Evolutionary conservation across 2,329 filamentous ascomycete genomes (phyloP).

Genomic region (Cercospora sesami): DNA sequence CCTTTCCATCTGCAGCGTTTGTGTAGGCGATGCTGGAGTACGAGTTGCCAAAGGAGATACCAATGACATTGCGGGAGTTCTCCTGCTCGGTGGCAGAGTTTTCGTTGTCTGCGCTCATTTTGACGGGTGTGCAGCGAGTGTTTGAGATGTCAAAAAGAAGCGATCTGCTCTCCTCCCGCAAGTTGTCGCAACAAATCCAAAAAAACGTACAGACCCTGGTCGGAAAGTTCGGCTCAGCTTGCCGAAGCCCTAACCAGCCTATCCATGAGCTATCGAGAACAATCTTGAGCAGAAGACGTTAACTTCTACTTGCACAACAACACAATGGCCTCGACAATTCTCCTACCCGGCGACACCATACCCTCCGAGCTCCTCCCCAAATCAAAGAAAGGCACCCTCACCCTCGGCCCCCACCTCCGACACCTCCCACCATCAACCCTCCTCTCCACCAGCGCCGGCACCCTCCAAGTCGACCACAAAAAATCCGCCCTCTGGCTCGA

Average conservation of each 20-base stretch:
- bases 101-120: conserved; percentile 55
- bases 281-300: neutral
- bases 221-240: neutral
- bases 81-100: conserved; percentile 51
- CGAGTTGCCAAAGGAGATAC: conserved; percentile 96
- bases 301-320: neutral
- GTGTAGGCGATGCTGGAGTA: conserved; percentile 97
- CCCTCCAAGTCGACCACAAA: conserved; percentile 65
- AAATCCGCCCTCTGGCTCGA: conserved; percentile 82
- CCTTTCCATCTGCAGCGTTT: conserved; percentile 74
- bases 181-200: conserved; percentile 5
- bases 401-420: conserved; percentile 79
- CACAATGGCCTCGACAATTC: conserved; percentile 49
- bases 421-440: conserved; percentile 77
- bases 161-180: neutral
- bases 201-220: conserved; percentile 10
- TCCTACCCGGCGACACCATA: conserved; percentile 80
- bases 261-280: neutral
- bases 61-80: conserved; percentile 64
- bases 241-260: conserved; percentile 5
- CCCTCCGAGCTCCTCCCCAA: conserved; percentile 66
- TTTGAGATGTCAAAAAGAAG: neutral
- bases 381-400: conserved; percentile 65
- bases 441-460: conserved; percentile 65
- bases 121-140: conserved; percentile 22